Conservation (phyloP, 345 rosid genomes). For the Murraya koenigii region DNA sequence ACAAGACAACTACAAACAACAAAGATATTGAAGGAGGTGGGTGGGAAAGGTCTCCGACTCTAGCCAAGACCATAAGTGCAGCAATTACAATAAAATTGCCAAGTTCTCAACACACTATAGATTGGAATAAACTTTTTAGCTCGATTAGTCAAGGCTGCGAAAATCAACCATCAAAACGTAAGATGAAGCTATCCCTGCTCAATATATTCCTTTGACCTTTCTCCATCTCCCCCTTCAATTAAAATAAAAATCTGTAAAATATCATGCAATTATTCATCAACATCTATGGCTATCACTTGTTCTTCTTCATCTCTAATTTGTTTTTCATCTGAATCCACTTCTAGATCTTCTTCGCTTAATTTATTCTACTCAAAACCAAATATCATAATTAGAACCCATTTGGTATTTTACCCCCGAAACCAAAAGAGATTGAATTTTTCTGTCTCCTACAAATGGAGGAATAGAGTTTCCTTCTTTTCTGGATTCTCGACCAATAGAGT, state of each 20-base stretch:
- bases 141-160: background rate
- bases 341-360: background rate
- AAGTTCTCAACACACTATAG: background rate
- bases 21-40: background rate
- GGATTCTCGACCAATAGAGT: conserved; percentile 16
- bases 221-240: background rate
- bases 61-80: background rate
- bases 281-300: conserved; percentile 19
- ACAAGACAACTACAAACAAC: background rate
- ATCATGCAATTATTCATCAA: background rate
- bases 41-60: background rate
- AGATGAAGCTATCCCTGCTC: background rate
- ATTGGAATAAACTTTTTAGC: background rate
- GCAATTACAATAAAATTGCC: background rate
- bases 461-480: conserved; percentile 32
- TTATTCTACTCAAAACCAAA: background rate
- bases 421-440: background rate
- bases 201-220: background rate
- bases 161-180: background rate
- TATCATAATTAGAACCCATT: background rate
- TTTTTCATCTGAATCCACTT: background rate
- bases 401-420: background rate
- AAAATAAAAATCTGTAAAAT: accelerated
- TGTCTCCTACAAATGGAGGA: conserved; percentile 19
- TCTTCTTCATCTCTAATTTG: background rate